phyloP scores from a whole-genome alignment of 176 grass and related monocot genomes.

The Carex scoparia region DNA sequence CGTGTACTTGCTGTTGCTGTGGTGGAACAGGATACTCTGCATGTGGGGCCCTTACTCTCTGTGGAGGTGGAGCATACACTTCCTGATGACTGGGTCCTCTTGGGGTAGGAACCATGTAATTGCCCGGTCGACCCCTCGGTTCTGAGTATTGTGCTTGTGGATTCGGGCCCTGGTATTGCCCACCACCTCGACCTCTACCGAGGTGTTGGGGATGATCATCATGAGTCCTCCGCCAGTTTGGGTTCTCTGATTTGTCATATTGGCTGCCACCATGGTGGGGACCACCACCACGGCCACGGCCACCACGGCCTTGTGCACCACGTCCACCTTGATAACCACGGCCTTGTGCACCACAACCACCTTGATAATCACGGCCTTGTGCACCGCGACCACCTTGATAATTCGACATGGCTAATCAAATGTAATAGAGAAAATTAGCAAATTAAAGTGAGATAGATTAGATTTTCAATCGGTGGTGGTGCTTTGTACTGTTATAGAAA shows the following conservation, averaged over 20 bases:
- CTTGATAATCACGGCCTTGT: background rate
- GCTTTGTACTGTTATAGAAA: too few relatives aligned
- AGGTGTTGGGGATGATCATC: background rate
- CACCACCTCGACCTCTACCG: background rate
- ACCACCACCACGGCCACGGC: background rate
- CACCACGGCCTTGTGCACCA: background rate
- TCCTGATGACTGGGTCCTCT: too few relatives aligned
- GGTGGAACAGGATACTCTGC: too few relatives aligned
- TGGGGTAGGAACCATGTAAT: too few relatives aligned
- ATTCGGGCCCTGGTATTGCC: too few relatives aligned
- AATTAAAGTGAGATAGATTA: too few relatives aligned
- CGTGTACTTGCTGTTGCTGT: too few relatives aligned
- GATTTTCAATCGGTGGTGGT: too few relatives aligned
- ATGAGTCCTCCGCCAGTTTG: background rate
- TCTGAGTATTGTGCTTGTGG: too few relatives aligned
- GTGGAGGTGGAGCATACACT: background rate
- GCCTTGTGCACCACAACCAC: background rate
- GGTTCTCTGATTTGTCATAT: background rate
- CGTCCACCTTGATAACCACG: background rate
- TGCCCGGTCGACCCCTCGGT: too few relatives aligned
- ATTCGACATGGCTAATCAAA: background rate
- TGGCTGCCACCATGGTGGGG: background rate
- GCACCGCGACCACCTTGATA: background rate
- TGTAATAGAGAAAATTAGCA: too few relatives aligned
- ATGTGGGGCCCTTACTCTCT: too few relatives aligned